A percentile compares a stretch with the other conserved stretches of the same genome.
phyloP scores from a whole-genome alignment of 2,329 filamentous ascomycete species.

The Sclerotinia minor region DNA sequence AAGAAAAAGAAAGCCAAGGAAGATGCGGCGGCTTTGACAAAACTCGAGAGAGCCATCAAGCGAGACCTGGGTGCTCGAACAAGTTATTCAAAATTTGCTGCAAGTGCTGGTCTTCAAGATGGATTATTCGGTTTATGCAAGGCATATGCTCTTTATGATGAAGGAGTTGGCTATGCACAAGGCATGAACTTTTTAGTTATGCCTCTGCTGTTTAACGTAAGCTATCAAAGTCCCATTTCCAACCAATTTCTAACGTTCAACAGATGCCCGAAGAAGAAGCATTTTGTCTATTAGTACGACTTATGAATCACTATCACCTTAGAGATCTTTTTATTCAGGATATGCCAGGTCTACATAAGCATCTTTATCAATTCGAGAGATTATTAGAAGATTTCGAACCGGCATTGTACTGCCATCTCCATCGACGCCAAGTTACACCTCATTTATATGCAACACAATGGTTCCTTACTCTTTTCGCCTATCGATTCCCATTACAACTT shows the following conservation, averaged over 20 bases:
- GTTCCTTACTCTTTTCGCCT: slow-evolving; percentile 98
- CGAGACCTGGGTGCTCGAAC: slow-evolving; percentile 89
- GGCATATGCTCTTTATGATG: slow-evolving; percentile 93
- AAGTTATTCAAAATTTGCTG: slow-evolving; percentile 94
- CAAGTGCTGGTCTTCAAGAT: slow-evolving; percentile 87
- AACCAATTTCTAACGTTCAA: slow-evolving; percentile 33
- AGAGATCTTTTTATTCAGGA: slow-evolving; percentile 92
- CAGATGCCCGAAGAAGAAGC: slow-evolving; percentile 97
- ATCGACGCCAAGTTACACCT: slow-evolving; percentile 80
- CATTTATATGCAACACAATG: slow-evolving; percentile 97
- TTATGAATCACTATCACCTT: slow-evolving; percentile 96
- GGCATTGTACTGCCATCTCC: slow-evolving; percentile 90
- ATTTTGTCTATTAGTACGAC: slow-evolving; percentile 84
- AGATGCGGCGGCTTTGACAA: slow-evolving; percentile 70
- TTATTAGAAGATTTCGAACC: slow-evolving; percentile 92
- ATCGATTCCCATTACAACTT: slow-evolving; percentile 93
- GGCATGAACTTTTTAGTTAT: slow-evolving; percentile 99
- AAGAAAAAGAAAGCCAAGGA: slow-evolving; percentile 78
- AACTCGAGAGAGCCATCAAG: slow-evolving; percentile 87
- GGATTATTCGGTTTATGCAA: slow-evolving; percentile 95
- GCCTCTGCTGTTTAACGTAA: slow-evolving; percentile 90
- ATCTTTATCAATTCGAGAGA: slow-evolving; percentile 92
- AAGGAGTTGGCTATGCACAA: slow-evolving; percentile 92
- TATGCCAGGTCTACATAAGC: slow-evolving; percentile 93
- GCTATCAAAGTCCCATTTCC: slow-evolving; percentile 38